Evolutionary conservation across 257 asterid genomes (phyloP), one percentile per base, ranked within the genome.

Genomic region (Solanum pennellii): DNA sequence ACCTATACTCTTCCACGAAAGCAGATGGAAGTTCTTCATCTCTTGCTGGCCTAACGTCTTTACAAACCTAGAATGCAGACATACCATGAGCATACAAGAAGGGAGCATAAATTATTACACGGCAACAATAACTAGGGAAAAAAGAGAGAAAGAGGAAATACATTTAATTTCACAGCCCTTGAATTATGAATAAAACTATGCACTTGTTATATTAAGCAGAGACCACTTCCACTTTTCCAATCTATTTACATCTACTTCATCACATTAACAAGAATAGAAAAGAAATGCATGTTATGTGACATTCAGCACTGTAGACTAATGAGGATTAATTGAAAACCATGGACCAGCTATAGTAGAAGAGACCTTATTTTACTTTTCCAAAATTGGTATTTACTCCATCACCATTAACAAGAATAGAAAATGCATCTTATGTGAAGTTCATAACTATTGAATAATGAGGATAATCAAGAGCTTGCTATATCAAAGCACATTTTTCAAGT

Each of bases 11-110:
- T 91, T 97, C 99, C 73, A 95, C 88, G 86, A 93, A 97, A 25
- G 98, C 88, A 9, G 98, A 95, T 45, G 99, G 93, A 91, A 97
- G 98, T 92, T 95, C 99, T 86, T 97, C 98, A 91, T 97, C 97
- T 83, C 87, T 92, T 89, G 98, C 98, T 25, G 98, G 97, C 88
- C 97, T 92, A 87, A 92, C 92, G 75, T 89, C 89, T 91, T 86
- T 90, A 89, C 98, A 95, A 60, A 90, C 95, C 99, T 95, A 92
- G 88, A 90, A 89, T 91, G 90, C 66, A 86, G 45, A 83, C 31
- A 86, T 14, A 25, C 20, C 29, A 13, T 72, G 71, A 85, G 68
- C 47, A 18, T 27, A 60, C 44, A 84, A 71, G 5, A 29, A 31
- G 25, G 35, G n/a, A 73, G 33, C 47, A 47, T 69, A 47, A 29